Evolutionary conservation across 805 yeast species (phyloP).

Genomic region (Dipodascus albidus): DNA sequence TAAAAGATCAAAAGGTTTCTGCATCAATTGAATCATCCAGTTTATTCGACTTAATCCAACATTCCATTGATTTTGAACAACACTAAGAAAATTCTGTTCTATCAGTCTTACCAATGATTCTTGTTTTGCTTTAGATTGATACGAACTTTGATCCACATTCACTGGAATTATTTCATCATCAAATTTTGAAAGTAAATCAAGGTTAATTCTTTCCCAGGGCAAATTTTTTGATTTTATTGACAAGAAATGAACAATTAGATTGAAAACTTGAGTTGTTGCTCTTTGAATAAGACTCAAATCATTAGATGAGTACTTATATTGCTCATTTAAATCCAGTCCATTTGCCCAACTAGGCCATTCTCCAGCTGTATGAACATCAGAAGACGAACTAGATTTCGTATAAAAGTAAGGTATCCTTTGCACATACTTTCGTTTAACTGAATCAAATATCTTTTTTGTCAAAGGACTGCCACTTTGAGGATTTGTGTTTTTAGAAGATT

Average conservation of each 20-base stretch:
- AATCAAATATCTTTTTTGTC: conserved; percentile 34
- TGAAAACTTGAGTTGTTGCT: conserved; percentile 20
- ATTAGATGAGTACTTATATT: conserved; percentile 30
- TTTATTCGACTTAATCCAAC: neutral
- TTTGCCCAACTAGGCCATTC: conserved; percentile 35
- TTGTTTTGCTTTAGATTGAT: neutral
- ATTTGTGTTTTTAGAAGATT: neutral
- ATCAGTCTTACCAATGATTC: neutral
- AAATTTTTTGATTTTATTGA: conserved; percentile 6
- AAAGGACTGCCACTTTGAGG: conserved; percentile 53
- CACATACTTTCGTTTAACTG: conserved; percentile 18
- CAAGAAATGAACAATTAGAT: conserved; percentile 11
- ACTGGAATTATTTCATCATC: neutral
- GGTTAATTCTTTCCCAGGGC: conserved; percentile 16
- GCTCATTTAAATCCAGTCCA: conserved; percentile 38
- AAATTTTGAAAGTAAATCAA: neutral
- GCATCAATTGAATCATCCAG: neutral
- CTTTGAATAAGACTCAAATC: conserved; percentile 29
- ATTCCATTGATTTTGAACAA: neutral
- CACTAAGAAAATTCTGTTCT: neutral
- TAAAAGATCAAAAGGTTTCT: neutral
- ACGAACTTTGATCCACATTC: neutral
- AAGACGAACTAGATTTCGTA: conserved; percentile 22
- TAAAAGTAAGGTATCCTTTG: conserved; percentile 48
- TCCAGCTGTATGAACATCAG: conserved; percentile 21